Conservation (phyloP, 352 stramenopile species). For the Phytophthora sp. region DNA sequence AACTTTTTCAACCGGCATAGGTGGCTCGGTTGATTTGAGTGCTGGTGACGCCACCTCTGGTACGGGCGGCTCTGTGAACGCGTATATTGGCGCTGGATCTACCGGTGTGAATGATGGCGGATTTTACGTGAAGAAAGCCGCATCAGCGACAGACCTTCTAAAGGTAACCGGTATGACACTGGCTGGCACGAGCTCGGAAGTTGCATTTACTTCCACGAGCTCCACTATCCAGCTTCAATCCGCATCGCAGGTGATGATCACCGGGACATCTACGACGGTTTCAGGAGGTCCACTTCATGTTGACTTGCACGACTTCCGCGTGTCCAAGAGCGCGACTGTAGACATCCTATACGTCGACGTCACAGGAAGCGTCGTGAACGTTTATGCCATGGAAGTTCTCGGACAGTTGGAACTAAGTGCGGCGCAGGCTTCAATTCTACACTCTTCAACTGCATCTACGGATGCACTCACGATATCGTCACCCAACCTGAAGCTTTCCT, state of each 20-base stretch:
- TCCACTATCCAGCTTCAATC: constrained; percentile 52
- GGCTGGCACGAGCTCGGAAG: constrained; percentile 34
- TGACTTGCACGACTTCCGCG: constrained; percentile 49
- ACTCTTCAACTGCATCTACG: constrained; percentile 23
- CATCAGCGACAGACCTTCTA: constrained; percentile 36
- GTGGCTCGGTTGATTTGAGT: constrained; percentile 48
- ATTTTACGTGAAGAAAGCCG: constrained; percentile 51
- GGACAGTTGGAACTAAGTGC: constrained; percentile 34
- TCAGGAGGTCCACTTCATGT: constrained; percentile 51
- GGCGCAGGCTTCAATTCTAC: constrained; percentile 36
- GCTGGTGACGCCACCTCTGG: constrained; percentile 42
- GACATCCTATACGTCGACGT: constrained; percentile 46
- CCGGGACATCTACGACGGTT: constrained; percentile 48
- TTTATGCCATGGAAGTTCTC: constrained; percentile 27
- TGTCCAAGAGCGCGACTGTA: constrained; percentile 28
- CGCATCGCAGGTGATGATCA: constrained; percentile 46
- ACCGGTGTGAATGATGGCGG: constrained; percentile 27
- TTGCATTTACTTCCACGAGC: constrained; percentile 48
- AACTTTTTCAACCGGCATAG: constrained; percentile 28
- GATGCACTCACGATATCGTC: constrained; percentile 46
- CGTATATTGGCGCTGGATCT: constrained; percentile 31
- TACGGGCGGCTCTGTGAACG: constrained; percentile 52
- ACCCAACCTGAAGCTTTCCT: constrained; percentile 46
- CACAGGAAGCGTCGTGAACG: constrained; percentile 25
- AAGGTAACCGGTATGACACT: constrained; percentile 41